Base-by-base conservation (phyloP, 23 red algal species). In the Agarophyton chilense region DNA sequence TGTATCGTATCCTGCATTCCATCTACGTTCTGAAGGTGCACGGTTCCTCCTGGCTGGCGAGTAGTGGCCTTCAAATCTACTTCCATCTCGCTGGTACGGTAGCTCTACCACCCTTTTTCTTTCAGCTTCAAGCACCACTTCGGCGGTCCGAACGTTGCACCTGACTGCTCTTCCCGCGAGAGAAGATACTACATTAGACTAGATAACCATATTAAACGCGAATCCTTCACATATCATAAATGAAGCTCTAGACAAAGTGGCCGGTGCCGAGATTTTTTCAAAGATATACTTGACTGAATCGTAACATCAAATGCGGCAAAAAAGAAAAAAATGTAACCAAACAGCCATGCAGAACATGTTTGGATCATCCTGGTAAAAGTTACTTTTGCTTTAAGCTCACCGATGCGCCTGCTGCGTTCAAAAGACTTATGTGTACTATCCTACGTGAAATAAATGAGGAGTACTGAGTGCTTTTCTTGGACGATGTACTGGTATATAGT, bases 401-500 rank as follows among this genome's bases (percentile, higher is more conserved):
- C 39, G 72, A 86, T 29, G 81, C 61, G 10, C 62, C 61, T 3
- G 81, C 33, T 11, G 58, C 81, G 0, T 86, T 86, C 50, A 38
- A 8, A 33, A 4, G 57, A 18, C 64, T 86, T 22, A 55, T 72
- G 12, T 0, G 31, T 4, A 12, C 39, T 17, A 17, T 42, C 5
- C 67, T 87, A 2, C 41, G 35, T 5, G 11, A 52, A 18, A 14
- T 87, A 14, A 57, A 87, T 72, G 64, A 64, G 19, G 11, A 54
- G 10, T 74, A 4, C 64, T 38, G 73, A 10, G 82, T 75, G 4
- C 62, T 73, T 9, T 74, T 52, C 22, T 33, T 75, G n/a, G 63
- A 87, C 45, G 82, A 87, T 54, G 32, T 87, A 9, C 42, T 87
- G 2, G 22, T 87, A 8, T 87, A 87, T 22, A 87, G 82, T 31